Evolutionary conservation across 1,284 basidiomycete genomes (phyloP).

Genomic region (Trichosporon asahii): DNA sequence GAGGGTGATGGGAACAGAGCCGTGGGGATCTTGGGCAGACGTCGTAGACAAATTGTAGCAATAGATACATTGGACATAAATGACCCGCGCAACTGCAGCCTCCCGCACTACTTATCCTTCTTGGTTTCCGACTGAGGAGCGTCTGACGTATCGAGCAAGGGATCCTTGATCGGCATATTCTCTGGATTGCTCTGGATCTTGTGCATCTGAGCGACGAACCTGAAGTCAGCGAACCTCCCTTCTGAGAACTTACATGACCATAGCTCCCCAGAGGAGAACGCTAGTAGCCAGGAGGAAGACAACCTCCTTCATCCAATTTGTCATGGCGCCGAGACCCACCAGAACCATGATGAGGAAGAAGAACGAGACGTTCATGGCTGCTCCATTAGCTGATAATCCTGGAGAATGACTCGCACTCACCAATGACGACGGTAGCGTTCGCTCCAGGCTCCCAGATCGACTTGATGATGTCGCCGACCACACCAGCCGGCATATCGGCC

Average conservation of each 20-base stretch:
- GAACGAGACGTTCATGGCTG: conserved; percentile 51
- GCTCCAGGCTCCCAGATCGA: conserved; percentile 48
- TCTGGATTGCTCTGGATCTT: conserved; percentile 42
- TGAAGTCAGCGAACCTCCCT: conserved; percentile 15
- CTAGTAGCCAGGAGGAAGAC: conserved; percentile 39
- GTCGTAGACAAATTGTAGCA: conserved; percentile 27
- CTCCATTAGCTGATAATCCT: neutral
- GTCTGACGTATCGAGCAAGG: conserved; percentile 15
- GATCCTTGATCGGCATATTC: conserved; percentile 37
- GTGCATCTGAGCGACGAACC: conserved; percentile 48
- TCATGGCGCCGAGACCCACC: conserved; percentile 44
- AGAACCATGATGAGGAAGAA: conserved; percentile 46
- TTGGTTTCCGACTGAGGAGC: conserved; percentile 23
- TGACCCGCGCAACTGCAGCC: conserved; percentile 6
- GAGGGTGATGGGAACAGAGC: conserved; percentile 28
- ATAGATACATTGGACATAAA: neutral
- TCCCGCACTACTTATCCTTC: conserved; percentile 32
- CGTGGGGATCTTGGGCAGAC: conserved; percentile 46
- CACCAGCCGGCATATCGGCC: conserved; percentile 27
- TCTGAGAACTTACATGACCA: conserved; percentile 40
- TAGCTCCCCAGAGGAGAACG: conserved; percentile 42
- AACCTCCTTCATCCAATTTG: conserved; percentile 46
- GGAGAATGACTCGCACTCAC: conserved; percentile 22
- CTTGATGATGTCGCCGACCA: conserved; percentile 39
- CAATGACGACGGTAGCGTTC: conserved; percentile 43